phyloP scores from a whole-genome alignment of 23 red algal genomes.

The Gracilaria domingensis region DNA sequence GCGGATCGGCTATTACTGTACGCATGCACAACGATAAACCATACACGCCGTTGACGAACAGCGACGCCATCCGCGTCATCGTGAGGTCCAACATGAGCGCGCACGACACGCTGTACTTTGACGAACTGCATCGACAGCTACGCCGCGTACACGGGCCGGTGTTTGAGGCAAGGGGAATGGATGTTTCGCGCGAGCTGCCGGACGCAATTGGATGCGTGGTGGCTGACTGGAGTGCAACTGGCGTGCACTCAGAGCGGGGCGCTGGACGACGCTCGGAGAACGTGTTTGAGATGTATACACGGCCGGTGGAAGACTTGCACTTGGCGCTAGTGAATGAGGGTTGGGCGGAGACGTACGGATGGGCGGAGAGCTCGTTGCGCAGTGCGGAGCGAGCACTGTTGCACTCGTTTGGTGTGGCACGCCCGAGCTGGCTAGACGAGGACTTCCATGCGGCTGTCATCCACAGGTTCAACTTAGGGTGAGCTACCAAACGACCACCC shows the following conservation, averaged over 20 bases:
- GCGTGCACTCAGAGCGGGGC: not conserved
- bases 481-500: too few species aligned
- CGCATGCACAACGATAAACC: constrained; percentile 4
- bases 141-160: constrained; percentile 1
- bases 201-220: constrained; percentile 31
- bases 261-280: constrained; percentile 17
- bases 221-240: not conserved
- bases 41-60: constrained; percentile 50
- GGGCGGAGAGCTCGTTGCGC: constrained; percentile 54
- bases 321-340: constrained; percentile 65
- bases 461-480: constrained; percentile 43
- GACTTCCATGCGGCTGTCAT: constrained; percentile 52
- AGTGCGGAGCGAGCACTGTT: constrained; percentile 64
- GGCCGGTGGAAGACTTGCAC: constrained; percentile 46
- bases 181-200: not conserved
- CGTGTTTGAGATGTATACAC: constrained; percentile 35
- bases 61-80: constrained; percentile 11
- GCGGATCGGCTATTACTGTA: constrained; percentile 14
- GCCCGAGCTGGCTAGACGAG: constrained; percentile 54
- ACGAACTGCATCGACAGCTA: constrained; percentile 14
- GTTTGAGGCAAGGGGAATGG: constrained; percentile 9
- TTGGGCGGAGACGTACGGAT: constrained; percentile 53
- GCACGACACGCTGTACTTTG: constrained; percentile 20
- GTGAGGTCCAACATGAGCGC: constrained; percentile 32
- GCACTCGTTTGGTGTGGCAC: constrained; percentile 23